Conservation (phyloP, 2,329 filamentous ascomycete species). For the Trichoderma guizhouense region DNA sequence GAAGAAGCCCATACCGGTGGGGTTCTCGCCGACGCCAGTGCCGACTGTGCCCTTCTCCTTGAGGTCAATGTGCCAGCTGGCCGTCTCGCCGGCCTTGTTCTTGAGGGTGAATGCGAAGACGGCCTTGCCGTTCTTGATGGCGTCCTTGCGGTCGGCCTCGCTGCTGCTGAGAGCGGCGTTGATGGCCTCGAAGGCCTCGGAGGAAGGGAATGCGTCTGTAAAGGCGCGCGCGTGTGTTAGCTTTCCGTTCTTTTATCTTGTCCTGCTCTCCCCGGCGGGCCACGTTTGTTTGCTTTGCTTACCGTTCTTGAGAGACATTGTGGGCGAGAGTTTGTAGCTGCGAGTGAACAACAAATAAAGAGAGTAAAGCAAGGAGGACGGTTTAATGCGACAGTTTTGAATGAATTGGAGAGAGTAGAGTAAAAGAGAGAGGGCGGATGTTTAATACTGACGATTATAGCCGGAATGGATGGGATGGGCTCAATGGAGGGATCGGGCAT, state of each 20-base stretch:
- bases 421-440: not conserved
- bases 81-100: constrained; percentile 74
- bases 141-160: constrained; percentile 75
- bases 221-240: not conserved
- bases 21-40: constrained; percentile 75
- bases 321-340: constrained; percentile 28
- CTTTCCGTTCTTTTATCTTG: too few species aligned
- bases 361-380: not conserved
- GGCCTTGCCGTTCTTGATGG: constrained; percentile 82
- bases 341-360: not conserved
- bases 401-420: not conserved
- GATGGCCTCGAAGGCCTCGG: constrained; percentile 87
- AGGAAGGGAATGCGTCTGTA: constrained; percentile 80
- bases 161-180: constrained; percentile 63
- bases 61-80: constrained; percentile 93
- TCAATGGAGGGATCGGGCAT: constrained; percentile 22
- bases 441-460: constrained; percentile 10
- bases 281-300: constrained; percentile 28
- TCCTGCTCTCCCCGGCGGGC: too few species aligned
- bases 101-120: constrained; percentile 91
- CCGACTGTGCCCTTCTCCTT: constrained; percentile 83
- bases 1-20: constrained; percentile 61
- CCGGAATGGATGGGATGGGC: constrained; percentile 12
- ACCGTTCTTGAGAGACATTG: constrained; percentile 74
- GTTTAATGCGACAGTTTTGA: not conserved